phyloP scores from a whole-genome alignment of 2,329 filamentous ascomycete genomes.

The Huntiella savannae region DNA sequence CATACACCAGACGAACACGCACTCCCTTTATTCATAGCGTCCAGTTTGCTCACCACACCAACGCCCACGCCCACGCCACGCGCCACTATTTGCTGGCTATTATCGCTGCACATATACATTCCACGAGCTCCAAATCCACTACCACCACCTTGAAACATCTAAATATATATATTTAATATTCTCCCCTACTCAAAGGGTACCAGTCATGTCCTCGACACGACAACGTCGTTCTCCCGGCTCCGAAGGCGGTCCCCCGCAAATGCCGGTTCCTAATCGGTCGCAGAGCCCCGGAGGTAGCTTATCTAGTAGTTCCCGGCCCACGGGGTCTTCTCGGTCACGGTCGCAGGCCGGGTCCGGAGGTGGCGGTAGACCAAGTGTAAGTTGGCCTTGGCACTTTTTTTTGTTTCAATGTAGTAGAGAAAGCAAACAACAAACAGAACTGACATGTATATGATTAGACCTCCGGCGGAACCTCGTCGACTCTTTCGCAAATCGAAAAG shows the following conservation, averaged over 20 bases:
- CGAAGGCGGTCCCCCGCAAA: conserved; percentile 29
- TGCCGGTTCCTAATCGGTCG: conserved; percentile 27
- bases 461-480: conserved; percentile 48
- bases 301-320: conserved; percentile 40
- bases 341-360: conserved; percentile 15
- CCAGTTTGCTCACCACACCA: too few species aligned
- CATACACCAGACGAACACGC: too few species aligned
- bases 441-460: conserved; percentile 14
- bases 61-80: too few species aligned
- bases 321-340: conserved; percentile 36
- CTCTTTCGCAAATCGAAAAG: conserved; percentile 93
- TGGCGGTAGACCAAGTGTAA: conserved; percentile 38
- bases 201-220: conserved; percentile 16
- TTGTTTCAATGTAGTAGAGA: not conserved
- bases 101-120: too few species aligned
- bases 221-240: conserved; percentile 48
- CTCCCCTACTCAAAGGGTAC: not conserved
- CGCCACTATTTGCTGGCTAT: too few species aligned
- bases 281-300: conserved; percentile 40
- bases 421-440: not conserved
- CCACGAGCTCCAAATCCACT: too few species aligned
- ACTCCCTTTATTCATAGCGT: too few species aligned
- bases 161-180: not conserved
- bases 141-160: too few species aligned
- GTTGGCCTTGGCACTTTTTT: conserved; percentile 17